These are phyloP conservation scores for Hylodesmum podocarpum DNA, from an alignment of 306 rosid genomes.

Conservation along the genomic window DNA sequence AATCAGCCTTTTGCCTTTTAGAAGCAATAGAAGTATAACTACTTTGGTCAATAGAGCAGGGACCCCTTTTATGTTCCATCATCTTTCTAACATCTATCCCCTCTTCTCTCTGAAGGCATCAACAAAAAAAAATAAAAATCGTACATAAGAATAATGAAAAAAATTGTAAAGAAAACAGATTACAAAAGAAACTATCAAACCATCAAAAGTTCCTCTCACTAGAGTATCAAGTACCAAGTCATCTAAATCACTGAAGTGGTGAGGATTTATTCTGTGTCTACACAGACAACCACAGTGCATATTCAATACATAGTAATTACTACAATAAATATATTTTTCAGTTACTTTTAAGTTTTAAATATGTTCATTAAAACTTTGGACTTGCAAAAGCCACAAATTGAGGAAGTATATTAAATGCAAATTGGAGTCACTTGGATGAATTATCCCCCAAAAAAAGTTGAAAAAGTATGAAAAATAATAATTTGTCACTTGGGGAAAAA, in stretches of 20 bases:
- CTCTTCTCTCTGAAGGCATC: conserved; percentile 55
- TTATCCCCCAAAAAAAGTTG: not conserved
- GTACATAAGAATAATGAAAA: not conserved
- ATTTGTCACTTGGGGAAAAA: not conserved
- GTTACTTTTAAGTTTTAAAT: conserved; percentile 16
- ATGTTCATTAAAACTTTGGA: conserved; percentile 1
- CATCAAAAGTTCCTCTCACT: not conserved
- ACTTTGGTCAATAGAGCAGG: conserved; percentile 81
- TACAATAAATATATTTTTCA: not conserved
- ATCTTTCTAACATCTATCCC: conserved; percentile 75
- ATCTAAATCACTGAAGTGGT: not conserved
- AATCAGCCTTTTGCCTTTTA: conserved; percentile 87
- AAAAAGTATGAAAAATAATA: not conserved
- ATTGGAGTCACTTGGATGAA: conserved; percentile 2
- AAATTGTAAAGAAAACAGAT: not conserved
- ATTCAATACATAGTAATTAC: not conserved
- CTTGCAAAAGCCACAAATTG: conserved; percentile 15
- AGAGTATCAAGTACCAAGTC: not conserved
- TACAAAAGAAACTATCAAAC: not conserved
- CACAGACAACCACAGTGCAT: not conserved
- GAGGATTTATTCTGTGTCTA: not conserved
- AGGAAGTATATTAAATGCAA: conserved; percentile 13
- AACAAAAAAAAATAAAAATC: conserved; percentile 31
- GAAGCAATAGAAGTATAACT: conserved; percentile 63
- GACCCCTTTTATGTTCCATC: conserved; percentile 81